These are phyloP conservation scores for Ajuga chamaepitys DNA, from an alignment of 257 asterid species.

Conservation along the genomic window DNA sequence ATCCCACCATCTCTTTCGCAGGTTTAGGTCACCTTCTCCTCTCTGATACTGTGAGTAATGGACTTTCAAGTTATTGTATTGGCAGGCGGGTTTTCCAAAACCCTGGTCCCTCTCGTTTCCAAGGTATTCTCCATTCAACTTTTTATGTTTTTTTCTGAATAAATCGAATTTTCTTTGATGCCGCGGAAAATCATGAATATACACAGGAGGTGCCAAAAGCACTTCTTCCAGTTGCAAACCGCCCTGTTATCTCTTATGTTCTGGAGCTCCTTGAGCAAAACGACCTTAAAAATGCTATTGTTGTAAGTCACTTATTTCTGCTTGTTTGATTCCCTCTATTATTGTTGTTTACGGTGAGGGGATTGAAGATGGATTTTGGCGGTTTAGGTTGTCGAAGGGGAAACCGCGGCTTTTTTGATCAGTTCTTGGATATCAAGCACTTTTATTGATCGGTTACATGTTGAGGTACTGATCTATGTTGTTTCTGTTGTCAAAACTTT, in stretches of 20 bases:
- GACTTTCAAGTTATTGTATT: slow-evolving; percentile 92
- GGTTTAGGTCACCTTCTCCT: slow-evolving; percentile 2
- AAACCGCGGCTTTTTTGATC: slow-evolving; percentile 69
- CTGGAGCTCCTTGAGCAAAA: slow-evolving; percentile 81
- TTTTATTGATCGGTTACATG: slow-evolving; percentile 75
- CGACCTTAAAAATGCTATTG: slow-evolving; percentile 66
- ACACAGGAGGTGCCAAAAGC: slow-evolving; percentile 87
- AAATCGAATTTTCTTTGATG: not conserved
- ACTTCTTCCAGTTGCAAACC: slow-evolving; percentile 80
- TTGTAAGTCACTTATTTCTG: slow-evolving; percentile 32
- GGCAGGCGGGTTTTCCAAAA: slow-evolving; percentile 86
- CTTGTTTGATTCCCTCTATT: not conserved
- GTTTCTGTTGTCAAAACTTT: not conserved
- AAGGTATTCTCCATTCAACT: slow-evolving; percentile 33
- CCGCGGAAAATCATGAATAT: not conserved
- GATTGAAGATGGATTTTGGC: not conserved
- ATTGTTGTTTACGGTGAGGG: not conserved
- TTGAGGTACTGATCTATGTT: slow-evolving; percentile 47
- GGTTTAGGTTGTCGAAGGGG: slow-evolving; percentile 86
- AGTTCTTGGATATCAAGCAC: slow-evolving; percentile 86
- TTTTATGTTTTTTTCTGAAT: too few species aligned
- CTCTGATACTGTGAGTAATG: slow-evolving; percentile 18
- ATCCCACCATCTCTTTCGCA: not conserved
- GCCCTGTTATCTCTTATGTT: slow-evolving; percentile 76
- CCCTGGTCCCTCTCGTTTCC: slow-evolving; percentile 83